Evolutionary conservation across 768 basidiomycete species (phyloP), one percentile per base, ranked within the genome.

Genomic region (Termitomyces sp.): DNA sequence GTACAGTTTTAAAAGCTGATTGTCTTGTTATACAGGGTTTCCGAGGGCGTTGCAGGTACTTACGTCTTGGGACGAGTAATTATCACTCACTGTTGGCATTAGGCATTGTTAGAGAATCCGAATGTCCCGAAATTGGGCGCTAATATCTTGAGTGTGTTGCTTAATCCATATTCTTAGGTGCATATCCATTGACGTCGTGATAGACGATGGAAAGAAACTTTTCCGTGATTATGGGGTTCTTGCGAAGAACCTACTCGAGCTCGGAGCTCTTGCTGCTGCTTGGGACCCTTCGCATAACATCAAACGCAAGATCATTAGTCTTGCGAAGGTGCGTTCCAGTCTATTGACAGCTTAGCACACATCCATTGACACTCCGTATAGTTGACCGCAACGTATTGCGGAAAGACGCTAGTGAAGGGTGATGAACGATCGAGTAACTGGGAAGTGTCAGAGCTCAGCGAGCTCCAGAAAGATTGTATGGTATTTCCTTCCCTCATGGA

Each of bases 221-320:
- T 74, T 72, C 54, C 60, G 67, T 28, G 73, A 76, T 55, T 74
- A 73, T 56, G 74, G 74, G 2, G 66, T 75, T n/a, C 56, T 73
- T 41, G 64, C 67, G 21, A 63, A 65, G 37, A 69, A 67, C 28
- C 63, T 75, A 0, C 64, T 76, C 8, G 74, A 76, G 57, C 70
- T 76, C 1, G 73, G 71, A 3, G 62, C 59, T 12, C 54, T 75
- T 2, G 70, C 72, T 9, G 49, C 60, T 3, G 60, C 67, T 17
- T 73, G 68, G 12, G 73, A 76, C 54, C 61, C 68, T 17, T 53
- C 58, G 4, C 52, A 58, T 17, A 54, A 43, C 49, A 62, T 35
- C 19, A 65, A 64, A 40, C 65, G 68, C 56, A 68, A 64, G 52
- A 64, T 72, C 3, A 66, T 73, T 21, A 63, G 66, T 23, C 63